Conservation (phyloP, 1,139 yeast species). For the Candida neerlandica region DNA sequence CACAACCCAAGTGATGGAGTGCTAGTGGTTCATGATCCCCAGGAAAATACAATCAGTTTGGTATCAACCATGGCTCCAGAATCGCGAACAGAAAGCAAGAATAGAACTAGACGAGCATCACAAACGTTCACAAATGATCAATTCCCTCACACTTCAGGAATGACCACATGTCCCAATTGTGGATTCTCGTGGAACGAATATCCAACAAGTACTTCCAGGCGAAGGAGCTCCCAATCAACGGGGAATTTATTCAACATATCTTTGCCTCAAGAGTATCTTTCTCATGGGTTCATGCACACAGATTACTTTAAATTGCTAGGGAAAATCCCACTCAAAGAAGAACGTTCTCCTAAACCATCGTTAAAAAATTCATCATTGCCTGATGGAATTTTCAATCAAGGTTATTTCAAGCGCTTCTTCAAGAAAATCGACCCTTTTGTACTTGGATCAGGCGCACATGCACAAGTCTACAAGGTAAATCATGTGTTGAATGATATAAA, state of each 20-base stretch:
- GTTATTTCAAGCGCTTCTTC: constrained; percentile 74
- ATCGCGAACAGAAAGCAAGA: background rate
- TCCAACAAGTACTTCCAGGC: constrained; percentile 5
- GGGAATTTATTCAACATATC: constrained; percentile 7
- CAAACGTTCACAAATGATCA: constrained; percentile 7
- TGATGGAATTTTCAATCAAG: constrained; percentile 60
- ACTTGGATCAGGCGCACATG: constrained; percentile 82
- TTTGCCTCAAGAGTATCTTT: constrained; percentile 12
- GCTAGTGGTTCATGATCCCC: constrained; percentile 46
- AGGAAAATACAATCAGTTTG: constrained; percentile 43
- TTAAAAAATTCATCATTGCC: constrained; percentile 27
- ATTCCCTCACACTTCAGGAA: constrained; percentile 6
- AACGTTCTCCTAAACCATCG: constrained; percentile 3
- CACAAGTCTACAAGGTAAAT: constrained; percentile 80
- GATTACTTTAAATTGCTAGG: constrained; percentile 45
- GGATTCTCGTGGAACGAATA: constrained; percentile 36
- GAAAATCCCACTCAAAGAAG: constrained; percentile 26
- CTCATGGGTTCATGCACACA: constrained; percentile 34
- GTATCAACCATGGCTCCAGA: constrained; percentile 20
- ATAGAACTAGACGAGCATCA: constrained; percentile 2
- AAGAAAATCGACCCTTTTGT: constrained; percentile 39
- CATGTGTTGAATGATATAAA: constrained; percentile 73
- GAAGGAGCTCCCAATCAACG: constrained; percentile 4
- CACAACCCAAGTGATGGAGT: constrained; percentile 45
- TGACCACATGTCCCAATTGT: constrained; percentile 44